These are phyloP conservation scores for Fonsecaea pugnacius DNA, from an alignment of 2,329 filamentous ascomycete genomes.

Conservation along the genomic window DNA sequence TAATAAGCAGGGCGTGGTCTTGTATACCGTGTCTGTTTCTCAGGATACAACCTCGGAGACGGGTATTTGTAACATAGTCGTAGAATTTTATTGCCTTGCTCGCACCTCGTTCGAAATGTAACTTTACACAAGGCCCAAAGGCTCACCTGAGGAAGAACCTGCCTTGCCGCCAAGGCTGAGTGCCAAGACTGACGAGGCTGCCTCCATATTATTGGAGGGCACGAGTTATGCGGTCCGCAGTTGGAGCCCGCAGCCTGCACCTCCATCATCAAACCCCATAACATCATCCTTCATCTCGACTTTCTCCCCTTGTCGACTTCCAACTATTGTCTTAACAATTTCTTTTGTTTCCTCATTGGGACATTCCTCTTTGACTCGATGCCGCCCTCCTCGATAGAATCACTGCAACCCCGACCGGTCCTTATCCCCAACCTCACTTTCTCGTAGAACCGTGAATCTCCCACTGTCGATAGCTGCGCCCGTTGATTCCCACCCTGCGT, in stretches of 20 bases:
- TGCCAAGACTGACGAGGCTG: slow-evolving; percentile 4
- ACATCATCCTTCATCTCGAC: slow-evolving; percentile 8
- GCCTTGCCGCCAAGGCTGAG: not conserved
- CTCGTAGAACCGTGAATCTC: slow-evolving; percentile 28
- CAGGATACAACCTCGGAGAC: not conserved
- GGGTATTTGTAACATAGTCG: not conserved
- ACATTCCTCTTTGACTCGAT: slow-evolving; percentile 10
- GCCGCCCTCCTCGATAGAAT: slow-evolving; percentile 16
- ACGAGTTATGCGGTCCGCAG: slow-evolving; percentile 8
- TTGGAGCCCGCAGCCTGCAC: slow-evolving; percentile 14
- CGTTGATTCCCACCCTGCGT: slow-evolving; percentile 13
- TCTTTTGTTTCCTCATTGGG: not conserved
- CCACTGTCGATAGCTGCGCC: not conserved
- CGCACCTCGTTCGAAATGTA: not conserved
- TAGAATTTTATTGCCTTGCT: not conserved
- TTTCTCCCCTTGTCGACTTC: not conserved
- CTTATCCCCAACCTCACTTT: slow-evolving; percentile 15
- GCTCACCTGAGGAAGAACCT: not conserved
- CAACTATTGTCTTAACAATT: slow-evolving; percentile 20
- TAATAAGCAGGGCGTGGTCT: not conserved
- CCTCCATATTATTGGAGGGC: slow-evolving; percentile 3
- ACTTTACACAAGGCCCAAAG: not conserved
- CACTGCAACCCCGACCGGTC: not conserved
- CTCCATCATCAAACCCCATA: slow-evolving; percentile 7
- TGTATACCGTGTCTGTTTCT: not conserved